Evolutionary conservation across 2,329 filamentous ascomycete genomes (phyloP), one percentile per base, ranked within the genome.

Genomic region (Aspergillus jensenii): DNA sequence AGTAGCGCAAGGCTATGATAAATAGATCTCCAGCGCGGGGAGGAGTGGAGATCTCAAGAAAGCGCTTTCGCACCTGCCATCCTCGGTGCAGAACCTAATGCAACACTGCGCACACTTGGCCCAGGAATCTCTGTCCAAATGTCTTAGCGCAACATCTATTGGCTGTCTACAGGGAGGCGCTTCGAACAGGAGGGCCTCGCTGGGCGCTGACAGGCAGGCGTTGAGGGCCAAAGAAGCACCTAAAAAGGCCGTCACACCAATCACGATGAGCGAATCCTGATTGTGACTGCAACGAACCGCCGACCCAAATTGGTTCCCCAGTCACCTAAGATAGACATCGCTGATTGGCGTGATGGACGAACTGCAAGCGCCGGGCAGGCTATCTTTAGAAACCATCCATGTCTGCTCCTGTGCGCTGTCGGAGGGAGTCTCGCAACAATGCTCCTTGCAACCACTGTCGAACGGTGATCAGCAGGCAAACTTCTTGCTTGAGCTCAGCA

Each of bases 51-150:
- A 60, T 65, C 62, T 56, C 58, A 58, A 62, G 59, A 55, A 59
- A 47, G 49, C 57, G 47, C 51, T 33, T 56, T 53, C 55, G 25
- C 58, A 47, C 55, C 56, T 48, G 44, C 53, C 59, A 59, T 52
- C 48, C 58, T 51, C 47, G 43, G 59, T 69, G 66, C 61, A 70
- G 67, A 63, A 66, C 63, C 70, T 72, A 71, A 65, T 73, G 71
- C 71, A 73, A 14, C 53, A 65, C 62, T 65, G 66, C 55, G 69
- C 70, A 73, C 68, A 52, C 52, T 55, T 54, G 57, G 57, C 41
- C 60, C 51, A 61, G 53, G 54, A 54, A 55, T 50, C 59, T 59
- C 58, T 55, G 40, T 47, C 31, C 51, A 55, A 52, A 25, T 31
- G 48, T 23, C 25, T 31, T 60, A 48, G 41, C 55, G 31, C 33